Evolutionary conservation across 169 alveolate genomes (phyloP).

Genomic region (Plasmodium relictum): DNA sequence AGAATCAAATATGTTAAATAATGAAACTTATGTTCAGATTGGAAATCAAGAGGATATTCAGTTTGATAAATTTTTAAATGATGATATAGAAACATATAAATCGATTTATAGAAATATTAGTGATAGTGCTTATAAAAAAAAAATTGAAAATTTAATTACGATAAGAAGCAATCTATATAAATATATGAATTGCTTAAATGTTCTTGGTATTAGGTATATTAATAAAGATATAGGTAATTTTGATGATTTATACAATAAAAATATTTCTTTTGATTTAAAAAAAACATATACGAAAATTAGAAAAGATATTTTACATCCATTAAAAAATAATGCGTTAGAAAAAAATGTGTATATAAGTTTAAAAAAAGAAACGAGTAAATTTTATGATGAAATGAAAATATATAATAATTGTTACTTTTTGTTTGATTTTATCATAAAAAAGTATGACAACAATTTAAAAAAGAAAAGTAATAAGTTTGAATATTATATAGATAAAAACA

Average conservation of each 20-base stretch:
- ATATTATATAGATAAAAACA: conserved; percentile 69
- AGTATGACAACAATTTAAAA: conserved; percentile 68
- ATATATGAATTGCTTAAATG: conserved; percentile 77
- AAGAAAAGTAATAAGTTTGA: conserved; percentile 72
- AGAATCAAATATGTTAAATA: conserved; percentile 40
- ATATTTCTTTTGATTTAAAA: conserved; percentile 50
- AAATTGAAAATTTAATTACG: conserved; percentile 75
- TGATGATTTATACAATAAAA: conserved; percentile 29
- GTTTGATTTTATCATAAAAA: conserved; percentile 70
- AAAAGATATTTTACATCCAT: conserved; percentile 77
- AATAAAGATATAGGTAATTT: conserved; percentile 77
- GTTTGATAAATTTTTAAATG: conserved; percentile 58
- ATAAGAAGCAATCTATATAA: conserved; percentile 65
- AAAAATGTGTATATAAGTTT: conserved; percentile 75
- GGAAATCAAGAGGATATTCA: conserved; percentile 67
- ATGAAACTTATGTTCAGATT: conserved; percentile 74
- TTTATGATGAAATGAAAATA: conserved; percentile 72
- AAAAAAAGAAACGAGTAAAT: conserved; percentile 69
- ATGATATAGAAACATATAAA: conserved; percentile 59
- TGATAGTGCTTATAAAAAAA: conserved; percentile 73
- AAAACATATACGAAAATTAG: conserved; percentile 64
- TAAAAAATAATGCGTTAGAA: conserved; percentile 70
- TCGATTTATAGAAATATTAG: conserved; percentile 56
- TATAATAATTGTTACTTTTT: conserved; percentile 70
- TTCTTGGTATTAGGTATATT: conserved; percentile 62